Evolutionary conservation across 208 protist genomes (phyloP).

Genomic region (Naegleria gruberi): DNA sequence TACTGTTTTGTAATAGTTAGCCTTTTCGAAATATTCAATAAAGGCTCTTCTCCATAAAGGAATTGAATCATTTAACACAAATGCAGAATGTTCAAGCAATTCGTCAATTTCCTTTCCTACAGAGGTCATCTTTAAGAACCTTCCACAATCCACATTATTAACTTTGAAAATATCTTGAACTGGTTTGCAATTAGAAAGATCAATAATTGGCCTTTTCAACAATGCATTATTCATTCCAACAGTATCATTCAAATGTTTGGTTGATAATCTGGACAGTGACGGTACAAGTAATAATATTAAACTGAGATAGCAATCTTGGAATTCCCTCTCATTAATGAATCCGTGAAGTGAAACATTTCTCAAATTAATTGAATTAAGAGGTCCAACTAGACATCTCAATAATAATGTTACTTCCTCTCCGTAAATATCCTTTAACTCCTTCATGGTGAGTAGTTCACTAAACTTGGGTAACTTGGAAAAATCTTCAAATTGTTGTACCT

Average conservation of each 20-base stretch:
- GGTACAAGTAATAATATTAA: background rate
- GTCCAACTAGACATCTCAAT: background rate
- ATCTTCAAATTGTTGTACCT: background rate
- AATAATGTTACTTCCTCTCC: background rate
- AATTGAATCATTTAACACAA: background rate
- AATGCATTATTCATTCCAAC: background rate
- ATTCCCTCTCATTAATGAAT: background rate
- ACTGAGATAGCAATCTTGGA: background rate
- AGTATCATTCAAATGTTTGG: background rate
- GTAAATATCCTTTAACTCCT: background rate
- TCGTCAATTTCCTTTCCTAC: background rate
- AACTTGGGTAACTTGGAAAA: background rate
- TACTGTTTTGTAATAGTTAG: background rate
- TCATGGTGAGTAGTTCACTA: background rate
- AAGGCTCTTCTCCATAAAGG: background rate
- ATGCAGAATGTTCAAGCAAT: background rate
- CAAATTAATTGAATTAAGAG: slow-evolving; percentile 12
- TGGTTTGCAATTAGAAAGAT: background rate
- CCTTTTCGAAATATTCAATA: background rate
- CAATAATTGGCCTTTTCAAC: background rate
- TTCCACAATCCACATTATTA: background rate
- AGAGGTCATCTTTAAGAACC: background rate
- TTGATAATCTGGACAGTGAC: background rate
- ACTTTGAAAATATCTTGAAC: background rate
- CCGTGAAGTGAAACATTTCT: slow-evolving; percentile 13